Conservation (phyloP, 805 yeast genomes). For the Pichia thaimueangensis region DNA sequence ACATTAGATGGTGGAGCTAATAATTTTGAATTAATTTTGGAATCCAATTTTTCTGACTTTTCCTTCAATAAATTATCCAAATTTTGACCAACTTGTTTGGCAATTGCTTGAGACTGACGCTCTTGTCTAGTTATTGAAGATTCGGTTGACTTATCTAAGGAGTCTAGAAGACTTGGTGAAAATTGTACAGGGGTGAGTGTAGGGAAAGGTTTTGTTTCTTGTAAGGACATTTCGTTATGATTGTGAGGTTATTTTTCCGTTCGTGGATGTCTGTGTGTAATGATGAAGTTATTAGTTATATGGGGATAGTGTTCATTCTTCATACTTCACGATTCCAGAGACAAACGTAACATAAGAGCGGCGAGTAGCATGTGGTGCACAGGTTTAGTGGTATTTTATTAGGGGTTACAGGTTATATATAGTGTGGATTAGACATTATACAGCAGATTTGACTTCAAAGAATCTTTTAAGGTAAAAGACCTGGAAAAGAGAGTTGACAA, state of each 20-base stretch:
- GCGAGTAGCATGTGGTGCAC: no score
- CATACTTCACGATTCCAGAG: no score
- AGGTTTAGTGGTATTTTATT: no score
- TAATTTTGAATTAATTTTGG: not conserved
- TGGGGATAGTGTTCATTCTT: no score
- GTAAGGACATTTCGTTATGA: constrained; percentile 7
- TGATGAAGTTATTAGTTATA: no score
- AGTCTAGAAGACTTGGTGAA: constrained; percentile 81
- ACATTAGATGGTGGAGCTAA: constrained; percentile 19
- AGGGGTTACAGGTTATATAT: no score
- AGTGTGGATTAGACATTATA: no score
- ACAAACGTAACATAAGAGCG: no score
- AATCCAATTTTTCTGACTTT: not conserved
- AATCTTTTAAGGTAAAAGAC: constrained; percentile 89
- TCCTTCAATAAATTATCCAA: constrained; percentile 29
- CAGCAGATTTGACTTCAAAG: constrained; percentile 89
- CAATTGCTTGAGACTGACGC: constrained; percentile 57
- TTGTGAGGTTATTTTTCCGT: no score
- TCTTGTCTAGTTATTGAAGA: constrained; percentile 47
- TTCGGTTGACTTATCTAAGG: constrained; percentile 82
- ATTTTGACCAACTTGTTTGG: constrained; percentile 56
- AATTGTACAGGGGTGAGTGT: constrained; percentile 13
- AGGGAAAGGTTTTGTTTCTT: constrained; percentile 12
- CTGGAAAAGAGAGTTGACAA: constrained; percentile 84
- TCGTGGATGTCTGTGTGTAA: no score